These are phyloP conservation scores for Candida silvatica DNA, from an alignment of 805 yeast genomes.

Conservation along the genomic window DNA sequence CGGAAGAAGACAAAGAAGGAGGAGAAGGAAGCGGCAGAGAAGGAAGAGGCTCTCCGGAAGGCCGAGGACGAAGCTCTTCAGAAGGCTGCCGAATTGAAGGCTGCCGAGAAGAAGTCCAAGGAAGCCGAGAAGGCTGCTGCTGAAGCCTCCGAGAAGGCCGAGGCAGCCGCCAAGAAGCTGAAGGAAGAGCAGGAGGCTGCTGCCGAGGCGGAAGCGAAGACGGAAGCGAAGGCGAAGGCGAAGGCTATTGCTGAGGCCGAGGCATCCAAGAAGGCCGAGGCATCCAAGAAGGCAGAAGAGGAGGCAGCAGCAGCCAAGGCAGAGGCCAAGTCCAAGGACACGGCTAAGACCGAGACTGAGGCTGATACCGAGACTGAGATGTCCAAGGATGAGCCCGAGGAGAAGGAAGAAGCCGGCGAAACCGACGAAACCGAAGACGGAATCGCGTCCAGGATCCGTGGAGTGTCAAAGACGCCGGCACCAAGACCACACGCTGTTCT, in stretches of 20 bases:
- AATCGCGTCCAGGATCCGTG: background rate
- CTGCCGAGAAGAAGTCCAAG: background rate
- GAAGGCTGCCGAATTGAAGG: slow-evolving; percentile 3
- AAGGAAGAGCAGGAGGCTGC: background rate
- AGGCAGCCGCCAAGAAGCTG: background rate
- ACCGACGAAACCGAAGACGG: slow-evolving; percentile 3
- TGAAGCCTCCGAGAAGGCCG: background rate
- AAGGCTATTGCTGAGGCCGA: background rate
- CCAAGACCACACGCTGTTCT: background rate
- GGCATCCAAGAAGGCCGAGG: slow-evolving; percentile 5
- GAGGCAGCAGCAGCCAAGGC: slow-evolving; percentile 5
- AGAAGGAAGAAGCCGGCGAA: slow-evolving; percentile 3
- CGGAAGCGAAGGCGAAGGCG: slow-evolving; percentile 6
- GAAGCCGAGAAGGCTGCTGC: background rate
- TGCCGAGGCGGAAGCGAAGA: slow-evolving; percentile 8
- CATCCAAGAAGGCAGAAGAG: slow-evolving; percentile 3
- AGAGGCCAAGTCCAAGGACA: too few species aligned
- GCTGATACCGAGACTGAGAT: slow-evolving; percentile 2
- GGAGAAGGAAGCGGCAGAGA: too few species aligned
- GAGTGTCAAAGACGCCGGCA: background rate
- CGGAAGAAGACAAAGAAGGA: too few species aligned
- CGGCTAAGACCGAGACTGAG: too few species aligned
- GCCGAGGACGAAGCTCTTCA: too few species aligned
- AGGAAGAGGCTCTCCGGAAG: background rate
- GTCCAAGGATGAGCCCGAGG: background rate